Percentiles rank a stretch among this genome's conserved stretches.
Evolutionary conservation across 106 monocot genomes (phyloP).

Genomic region (Platanthera zijinensis): DNA sequence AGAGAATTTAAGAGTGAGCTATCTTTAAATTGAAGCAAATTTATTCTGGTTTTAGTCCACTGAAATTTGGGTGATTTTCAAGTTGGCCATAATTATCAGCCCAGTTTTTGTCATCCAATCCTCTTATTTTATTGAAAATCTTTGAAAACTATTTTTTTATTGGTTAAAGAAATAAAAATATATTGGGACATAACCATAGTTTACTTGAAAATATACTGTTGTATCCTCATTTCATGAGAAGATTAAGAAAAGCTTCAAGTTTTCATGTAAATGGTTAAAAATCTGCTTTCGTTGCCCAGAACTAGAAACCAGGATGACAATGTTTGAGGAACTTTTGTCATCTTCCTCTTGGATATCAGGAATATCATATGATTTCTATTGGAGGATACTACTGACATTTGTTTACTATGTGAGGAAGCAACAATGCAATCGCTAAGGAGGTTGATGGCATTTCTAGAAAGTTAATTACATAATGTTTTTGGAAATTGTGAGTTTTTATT

Average conservation of each 20-base stretch:
- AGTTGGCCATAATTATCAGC: too few species aligned
- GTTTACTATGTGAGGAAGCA: conserved; percentile 93
- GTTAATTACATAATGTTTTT: conserved; percentile 24
- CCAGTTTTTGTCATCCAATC: neutral
- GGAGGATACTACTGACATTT: conserved; percentile 83
- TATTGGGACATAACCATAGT: neutral
- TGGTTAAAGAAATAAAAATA: neutral
- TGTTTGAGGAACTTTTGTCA: conserved; percentile 84
- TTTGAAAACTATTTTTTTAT: neutral
- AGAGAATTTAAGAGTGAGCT: too few species aligned
- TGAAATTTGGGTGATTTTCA: too few species aligned
- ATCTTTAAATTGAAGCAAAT: too few species aligned
- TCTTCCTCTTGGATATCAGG: conserved; percentile 26
- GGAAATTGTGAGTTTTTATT: conserved; percentile 56
- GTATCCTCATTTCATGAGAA: neutral
- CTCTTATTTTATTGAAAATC: neutral
- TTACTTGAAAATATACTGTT: neutral
- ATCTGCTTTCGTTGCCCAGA: conserved; percentile 35
- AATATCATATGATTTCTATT: conserved; percentile 57
- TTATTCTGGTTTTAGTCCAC: too few species aligned
- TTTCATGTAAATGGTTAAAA: neutral
- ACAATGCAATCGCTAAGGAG: conserved; percentile 95
- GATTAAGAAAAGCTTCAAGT: too few species aligned
- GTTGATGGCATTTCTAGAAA: conserved; percentile 65
- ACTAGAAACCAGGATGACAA: conserved; percentile 70